These are phyloP conservation scores for Globomyces sp. DNA, from an alignment of 371 early-diverging fungal species.

Conservation along the genomic window DNA sequence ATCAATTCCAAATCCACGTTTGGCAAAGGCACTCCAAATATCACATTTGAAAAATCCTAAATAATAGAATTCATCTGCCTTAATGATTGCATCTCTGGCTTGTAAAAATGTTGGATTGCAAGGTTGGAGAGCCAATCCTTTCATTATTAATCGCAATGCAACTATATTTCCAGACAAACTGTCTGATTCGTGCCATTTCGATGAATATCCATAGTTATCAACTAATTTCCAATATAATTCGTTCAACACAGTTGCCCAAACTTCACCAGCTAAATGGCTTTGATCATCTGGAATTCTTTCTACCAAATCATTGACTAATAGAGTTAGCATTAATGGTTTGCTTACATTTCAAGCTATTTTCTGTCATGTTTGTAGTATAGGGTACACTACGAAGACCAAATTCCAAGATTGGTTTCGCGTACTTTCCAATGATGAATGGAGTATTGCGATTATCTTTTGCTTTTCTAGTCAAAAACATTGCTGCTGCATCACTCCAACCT, in stretches of 20 bases:
- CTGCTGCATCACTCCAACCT: slow-evolving; percentile 91
- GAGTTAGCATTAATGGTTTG: too few species aligned
- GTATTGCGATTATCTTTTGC: slow-evolving; percentile 34
- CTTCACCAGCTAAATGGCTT: slow-evolving; percentile 28
- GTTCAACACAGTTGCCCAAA: slow-evolving; percentile 35
- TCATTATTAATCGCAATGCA: slow-evolving; percentile 33
- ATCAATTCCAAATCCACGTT: slow-evolving; percentile 20
- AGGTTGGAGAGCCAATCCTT: slow-evolving; percentile 54
- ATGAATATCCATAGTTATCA: slow-evolving; percentile 40
- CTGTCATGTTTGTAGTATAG: too few species aligned
- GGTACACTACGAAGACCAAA: too few species aligned
- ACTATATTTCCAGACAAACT: not conserved
- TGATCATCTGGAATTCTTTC: not conserved
- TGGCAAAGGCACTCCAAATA: slow-evolving; percentile 26
- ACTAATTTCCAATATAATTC: slow-evolving; percentile 46
- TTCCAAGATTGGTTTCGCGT: too few species aligned
- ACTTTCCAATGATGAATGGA: slow-evolving; percentile 20
- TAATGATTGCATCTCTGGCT: slow-evolving; percentile 50
- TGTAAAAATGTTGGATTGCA: slow-evolving; percentile 50
- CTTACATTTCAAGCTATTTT: too few species aligned
- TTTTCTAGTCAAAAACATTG: slow-evolving; percentile 69
- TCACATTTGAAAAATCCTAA: slow-evolving; percentile 16
- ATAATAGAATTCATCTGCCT: slow-evolving; percentile 33
- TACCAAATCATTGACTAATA: too few species aligned
- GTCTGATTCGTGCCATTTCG: not conserved